Evolutionary conservation across 169 alveolate species (phyloP).

Genomic region (Hepatocystis sp.): DNA sequence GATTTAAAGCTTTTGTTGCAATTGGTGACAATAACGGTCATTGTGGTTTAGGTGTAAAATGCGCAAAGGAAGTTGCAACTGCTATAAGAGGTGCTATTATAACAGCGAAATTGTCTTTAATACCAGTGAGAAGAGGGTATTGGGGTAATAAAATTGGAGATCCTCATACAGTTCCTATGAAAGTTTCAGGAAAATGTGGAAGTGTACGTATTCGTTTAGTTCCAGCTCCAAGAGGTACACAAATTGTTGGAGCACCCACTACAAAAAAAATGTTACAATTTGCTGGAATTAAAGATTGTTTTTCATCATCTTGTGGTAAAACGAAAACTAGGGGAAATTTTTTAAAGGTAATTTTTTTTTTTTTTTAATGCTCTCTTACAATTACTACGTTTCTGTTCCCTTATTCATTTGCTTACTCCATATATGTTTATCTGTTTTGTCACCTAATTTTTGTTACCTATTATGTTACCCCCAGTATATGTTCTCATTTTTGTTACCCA

Average conservation of each 20-base stretch:
- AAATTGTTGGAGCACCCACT: conserved; percentile 99
- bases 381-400: too few species aligned
- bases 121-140: conserved; percentile 99
- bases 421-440: too few species aligned
- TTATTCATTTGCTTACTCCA: too few species aligned
- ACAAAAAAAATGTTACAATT: conserved; percentile 97
- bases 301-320: conserved; percentile 97
- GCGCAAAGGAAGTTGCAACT: conserved; percentile 99
- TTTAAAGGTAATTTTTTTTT: conserved; percentile 92
- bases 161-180: conserved; percentile 99
- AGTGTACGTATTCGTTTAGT: conserved; percentile 99
- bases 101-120: conserved; percentile 98
- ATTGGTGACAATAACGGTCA: conserved; percentile 99
- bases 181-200: conserved; percentile 99
- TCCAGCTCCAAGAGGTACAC: conserved; percentile 99
- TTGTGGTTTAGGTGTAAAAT: conserved; percentile 97
- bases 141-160: conserved; percentile 99
- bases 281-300: conserved; percentile 99
- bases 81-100: conserved; percentile 99
- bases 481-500: not conserved
- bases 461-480: too few species aligned
- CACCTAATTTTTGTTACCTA: too few species aligned
- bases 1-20: conserved; percentile 99
- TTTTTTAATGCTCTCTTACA: too few species aligned
- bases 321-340: conserved; percentile 99